Percentiles rank a stretch among this genome's conserved stretches.
Evolutionary conservation across 352 stramenopile species (phyloP).

Genomic region (Phytophthora pseudosyringae): DNA sequence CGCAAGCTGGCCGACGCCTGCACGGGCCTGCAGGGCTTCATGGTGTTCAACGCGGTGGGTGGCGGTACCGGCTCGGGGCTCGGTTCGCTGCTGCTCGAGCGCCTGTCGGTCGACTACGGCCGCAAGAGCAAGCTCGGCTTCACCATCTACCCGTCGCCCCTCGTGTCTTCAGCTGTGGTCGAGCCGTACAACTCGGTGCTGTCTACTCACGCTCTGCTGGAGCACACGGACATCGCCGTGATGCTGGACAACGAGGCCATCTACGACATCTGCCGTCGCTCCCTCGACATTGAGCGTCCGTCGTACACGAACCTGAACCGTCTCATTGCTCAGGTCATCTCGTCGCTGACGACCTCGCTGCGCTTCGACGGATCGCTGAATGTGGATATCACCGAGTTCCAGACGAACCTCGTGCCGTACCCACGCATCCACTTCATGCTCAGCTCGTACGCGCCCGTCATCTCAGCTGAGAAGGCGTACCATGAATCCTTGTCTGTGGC

Average conservation of each 20-base stretch:
- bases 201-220: conserved; percentile 95
- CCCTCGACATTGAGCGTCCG: conserved; percentile 95
- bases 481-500: conserved; percentile 95
- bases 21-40: conserved; percentile 97
- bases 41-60: conserved; percentile 97
- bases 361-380: conserved; percentile 97
- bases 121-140: conserved; percentile 98
- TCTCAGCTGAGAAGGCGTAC: conserved; percentile 96
- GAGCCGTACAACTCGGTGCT: conserved; percentile 99
- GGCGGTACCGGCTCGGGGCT: conserved; percentile 98
- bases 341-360: conserved; percentile 95
- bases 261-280: conserved; percentile 97
- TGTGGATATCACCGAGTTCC: conserved; percentile 98
- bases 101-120: conserved; percentile 97
- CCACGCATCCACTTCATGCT: conserved; percentile 98
- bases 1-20: conserved; percentile 97
- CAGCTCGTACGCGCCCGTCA: conserved; percentile 96
- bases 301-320: conserved; percentile 98
- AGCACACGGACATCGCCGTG: conserved; percentile 97
- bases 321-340: conserved; percentile 97
- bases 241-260: conserved; percentile 97
- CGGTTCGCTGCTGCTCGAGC: conserved; percentile 96
- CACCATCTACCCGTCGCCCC: conserved; percentile 96
- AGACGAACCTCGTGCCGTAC: conserved; percentile 98
- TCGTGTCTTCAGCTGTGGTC: conserved; percentile 97